Evolutionary conservation across 805 yeast genomes (phyloP).

Genomic region (Lachancea lanzarotensis): DNA sequence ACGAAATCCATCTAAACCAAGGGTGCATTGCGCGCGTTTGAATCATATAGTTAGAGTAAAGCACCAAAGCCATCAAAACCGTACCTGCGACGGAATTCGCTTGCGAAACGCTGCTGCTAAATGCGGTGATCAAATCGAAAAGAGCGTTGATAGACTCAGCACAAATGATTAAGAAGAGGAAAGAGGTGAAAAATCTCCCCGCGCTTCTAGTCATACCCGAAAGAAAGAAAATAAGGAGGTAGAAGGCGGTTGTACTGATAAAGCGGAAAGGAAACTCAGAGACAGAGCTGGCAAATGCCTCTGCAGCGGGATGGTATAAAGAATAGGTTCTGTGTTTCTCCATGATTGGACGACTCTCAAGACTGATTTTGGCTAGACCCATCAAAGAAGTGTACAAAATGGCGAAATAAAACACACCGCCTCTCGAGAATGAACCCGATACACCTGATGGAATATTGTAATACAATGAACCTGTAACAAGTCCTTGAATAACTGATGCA

Average conservation of each 20-base stretch:
- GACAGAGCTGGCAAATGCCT: conserved; percentile 55
- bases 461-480: conserved; percentile 58
- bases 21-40: conserved; percentile 53
- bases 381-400: conserved; percentile 46
- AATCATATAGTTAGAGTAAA: conserved; percentile 59
- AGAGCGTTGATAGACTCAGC: conserved; percentile 31
- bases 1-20: conserved; percentile 62
- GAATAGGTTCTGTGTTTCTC: conserved; percentile 68
- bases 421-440: conserved; percentile 54
- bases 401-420: conserved; percentile 57
- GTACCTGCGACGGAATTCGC: conserved; percentile 57
- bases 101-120: conserved; percentile 40
- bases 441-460: conserved; percentile 47
- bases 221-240: conserved; percentile 51
- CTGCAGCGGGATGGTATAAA: conserved; percentile 68
- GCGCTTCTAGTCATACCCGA: conserved; percentile 42
- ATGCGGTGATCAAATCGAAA: conserved; percentile 49
- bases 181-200: conserved; percentile 48
- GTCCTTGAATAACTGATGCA: conserved; percentile 44
- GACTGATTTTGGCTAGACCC: conserved; percentile 44
- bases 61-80: conserved; percentile 39
- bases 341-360: conserved; percentile 52
- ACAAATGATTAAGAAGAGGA: conserved; percentile 34
- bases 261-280: conserved; percentile 61
- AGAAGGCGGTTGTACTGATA: conserved; percentile 39